Base-by-base conservation (phyloP, 2,329 filamentous ascomycete genomes). In the Fusarium bulbicola region DNA sequence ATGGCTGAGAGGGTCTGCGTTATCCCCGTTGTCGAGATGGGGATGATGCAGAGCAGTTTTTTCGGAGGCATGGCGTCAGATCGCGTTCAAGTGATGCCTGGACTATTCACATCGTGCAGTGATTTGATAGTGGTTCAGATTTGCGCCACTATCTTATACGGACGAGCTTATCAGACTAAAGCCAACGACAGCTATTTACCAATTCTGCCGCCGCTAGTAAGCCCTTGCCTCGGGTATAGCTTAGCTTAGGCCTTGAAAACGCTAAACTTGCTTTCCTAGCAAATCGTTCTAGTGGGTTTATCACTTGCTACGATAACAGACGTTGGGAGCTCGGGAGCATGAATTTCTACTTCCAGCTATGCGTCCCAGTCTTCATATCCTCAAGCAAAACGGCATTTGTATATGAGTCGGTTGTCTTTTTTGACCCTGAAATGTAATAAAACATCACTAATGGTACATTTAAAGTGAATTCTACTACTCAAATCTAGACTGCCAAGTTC, bases 311-410 rank as follows among this genome's bases (percentile, higher is more conserved):
- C 8, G 12, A 20, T 45, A 2, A 14, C 5, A 46, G 43, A 28
- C 43, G 24, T 46, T 20, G 0, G 18, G 43, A 20, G 18, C 43
- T 7, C 43, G 12, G 10, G n/a, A 7, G 43, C 5, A 28, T 46
- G 18, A 4, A 20, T 28, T 28, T 20, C 7, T 1, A 46, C 24
- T 14, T 46, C 1, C 43, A 28, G 24, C 43, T 28, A 0, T 12
- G 4, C 4, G 24, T 46, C 18, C 18, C 24, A 0, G 2, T 46
- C 43, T 28, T 28, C 4, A 12, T 10, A 14, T 26, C 8, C 0
- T 14, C 5, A 46, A 28, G 43, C 5, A 46, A 20, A 28, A 28
- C 12, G 18, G 43, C 43, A 14, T 12, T 45, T 13, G 3, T 3
- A 4, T 46, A 46, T 28, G 1, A 10, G 24, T 28, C 24, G 12